Evolutionary conservation across 257 asterid species (phyloP).

Genomic region (Forsythia viridissima): DNA sequence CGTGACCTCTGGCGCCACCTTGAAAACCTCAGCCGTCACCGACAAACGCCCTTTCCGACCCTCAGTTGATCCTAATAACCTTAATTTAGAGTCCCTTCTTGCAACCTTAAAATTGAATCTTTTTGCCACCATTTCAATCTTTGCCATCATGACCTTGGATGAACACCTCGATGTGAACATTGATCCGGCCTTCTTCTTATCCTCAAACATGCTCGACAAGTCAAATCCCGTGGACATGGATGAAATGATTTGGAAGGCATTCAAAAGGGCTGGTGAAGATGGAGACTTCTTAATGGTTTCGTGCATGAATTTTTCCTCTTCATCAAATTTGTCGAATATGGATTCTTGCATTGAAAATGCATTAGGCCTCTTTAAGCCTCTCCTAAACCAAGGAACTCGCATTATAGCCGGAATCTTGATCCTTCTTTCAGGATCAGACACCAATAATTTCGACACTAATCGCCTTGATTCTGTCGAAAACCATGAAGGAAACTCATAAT

Average conservation of each 20-base stretch:
- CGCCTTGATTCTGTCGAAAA: conserved; percentile 38
- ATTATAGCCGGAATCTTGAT: conserved; percentile 36
- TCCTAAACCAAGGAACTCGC: conserved; percentile 37
- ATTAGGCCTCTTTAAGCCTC: conserved; percentile 29
- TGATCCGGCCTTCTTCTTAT: conserved; percentile 27
- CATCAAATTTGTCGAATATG: conserved; percentile 29
- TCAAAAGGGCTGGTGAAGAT: conserved; percentile 39
- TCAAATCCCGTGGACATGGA: conserved; percentile 38
- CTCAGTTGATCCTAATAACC: conserved; percentile 28
- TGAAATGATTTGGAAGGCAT: conserved; percentile 43
- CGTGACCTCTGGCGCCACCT: conserved; percentile 51
- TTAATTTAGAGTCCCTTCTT: conserved; percentile 36
- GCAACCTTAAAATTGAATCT: conserved; percentile 33
- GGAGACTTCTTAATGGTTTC: conserved; percentile 31
- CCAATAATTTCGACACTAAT: conserved; percentile 31
- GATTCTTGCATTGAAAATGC: conserved; percentile 38
- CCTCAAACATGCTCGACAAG: conserved; percentile 32
- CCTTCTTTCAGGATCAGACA: conserved; percentile 37
- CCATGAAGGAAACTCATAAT: conserved; percentile 39
- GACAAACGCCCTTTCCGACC: conserved; percentile 40
- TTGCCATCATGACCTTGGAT: conserved; percentile 34
- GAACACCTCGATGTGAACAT: conserved; percentile 37
- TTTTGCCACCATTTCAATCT: conserved; percentile 33
- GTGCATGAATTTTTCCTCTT: conserved; percentile 25
- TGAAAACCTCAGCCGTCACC: conserved; percentile 37